A percentile compares a stretch with the other conserved stretches of the same genome.
These are phyloP conservation scores for Ceriops decandra DNA, from an alignment of 345 rosid genomes.

Conservation along the genomic window DNA sequence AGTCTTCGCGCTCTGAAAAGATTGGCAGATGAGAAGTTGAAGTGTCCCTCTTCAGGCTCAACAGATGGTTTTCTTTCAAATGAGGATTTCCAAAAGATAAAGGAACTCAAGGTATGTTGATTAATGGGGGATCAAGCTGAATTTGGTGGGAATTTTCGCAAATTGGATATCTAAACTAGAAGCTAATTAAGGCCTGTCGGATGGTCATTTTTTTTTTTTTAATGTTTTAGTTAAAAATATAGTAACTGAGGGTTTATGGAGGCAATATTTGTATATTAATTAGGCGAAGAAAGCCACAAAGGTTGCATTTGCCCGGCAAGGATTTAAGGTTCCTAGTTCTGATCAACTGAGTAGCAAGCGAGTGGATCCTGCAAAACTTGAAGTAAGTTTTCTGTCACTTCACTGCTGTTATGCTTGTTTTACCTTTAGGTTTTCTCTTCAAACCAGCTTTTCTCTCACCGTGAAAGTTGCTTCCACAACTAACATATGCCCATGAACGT, in stretches of 20 bases:
- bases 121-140: background rate
- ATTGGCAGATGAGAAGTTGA: constrained; percentile 56
- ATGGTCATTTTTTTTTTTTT: background rate
- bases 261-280: background rate
- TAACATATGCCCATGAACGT: too few species aligned
- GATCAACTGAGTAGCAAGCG: constrained; percentile 74
- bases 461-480: background rate
- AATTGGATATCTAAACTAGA: background rate
- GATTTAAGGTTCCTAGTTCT: constrained; percentile 68
- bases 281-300: constrained; percentile 78
- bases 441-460: background rate
- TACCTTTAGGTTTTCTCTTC: background rate
- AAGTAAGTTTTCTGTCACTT: constrained; percentile 48
- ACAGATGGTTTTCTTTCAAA: constrained; percentile 83
- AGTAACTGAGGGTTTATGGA: background rate
- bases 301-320: constrained; percentile 64
- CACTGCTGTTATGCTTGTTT: background rate
- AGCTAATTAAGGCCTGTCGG: background rate
- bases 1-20: constrained; percentile 86
- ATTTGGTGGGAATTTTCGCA: background rate
- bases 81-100: constrained; percentile 83
- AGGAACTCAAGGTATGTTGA: constrained; percentile 63
- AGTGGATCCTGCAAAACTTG: constrained; percentile 85
- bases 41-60: constrained; percentile 29
- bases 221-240: background rate